Evolutionary conservation across 768 basidiomycete genomes (phyloP).

Genomic region (Lactifluus pinguis): DNA sequence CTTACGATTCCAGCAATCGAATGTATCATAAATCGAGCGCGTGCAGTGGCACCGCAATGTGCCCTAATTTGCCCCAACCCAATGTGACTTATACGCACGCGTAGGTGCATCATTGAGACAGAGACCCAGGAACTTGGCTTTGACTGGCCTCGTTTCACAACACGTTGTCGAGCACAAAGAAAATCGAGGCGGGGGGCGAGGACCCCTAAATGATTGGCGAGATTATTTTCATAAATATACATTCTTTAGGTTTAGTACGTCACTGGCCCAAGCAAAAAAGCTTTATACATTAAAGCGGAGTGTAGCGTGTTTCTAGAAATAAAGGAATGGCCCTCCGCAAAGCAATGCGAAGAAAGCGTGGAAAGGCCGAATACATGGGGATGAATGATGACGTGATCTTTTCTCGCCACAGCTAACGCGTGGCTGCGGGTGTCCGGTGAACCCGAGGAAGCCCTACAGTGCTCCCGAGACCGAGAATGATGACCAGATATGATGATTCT

Average conservation of each 20-base stretch:
- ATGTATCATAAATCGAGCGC: constrained; percentile 11
- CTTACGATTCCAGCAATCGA: constrained; percentile 4
- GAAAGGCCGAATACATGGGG: not conserved
- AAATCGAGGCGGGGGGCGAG: not conserved
- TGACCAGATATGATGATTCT: not conserved
- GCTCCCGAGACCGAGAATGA: not conserved
- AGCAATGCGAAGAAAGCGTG: constrained; percentile 1
- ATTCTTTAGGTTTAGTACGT: constrained; percentile 2
- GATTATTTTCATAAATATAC: not conserved
- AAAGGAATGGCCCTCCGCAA: not conserved
- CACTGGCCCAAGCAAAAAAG: not conserved
- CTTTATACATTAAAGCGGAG: not conserved
- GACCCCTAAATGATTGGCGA: constrained; percentile 6
- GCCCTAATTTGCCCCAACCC: not conserved
- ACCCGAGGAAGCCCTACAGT: not conserved
- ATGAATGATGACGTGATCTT: constrained; percentile 7
- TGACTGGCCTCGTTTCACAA: constrained; percentile 12
- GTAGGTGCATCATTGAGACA: not conserved
- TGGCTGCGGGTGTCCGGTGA: not conserved
- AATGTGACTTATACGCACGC: constrained; percentile 9
- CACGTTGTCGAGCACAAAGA: constrained; percentile 7
- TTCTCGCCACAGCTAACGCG: not conserved
- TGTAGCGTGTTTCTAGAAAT: constrained; percentile 4
- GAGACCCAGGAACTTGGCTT: constrained; percentile 7
- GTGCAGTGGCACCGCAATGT: constrained; percentile 5